Percentiles rank a stretch among this genome's conserved stretches.
Evolutionary conservation across 345 rosid species (phyloP).

Genomic region (Melaleuca quinquenervia): DNA sequence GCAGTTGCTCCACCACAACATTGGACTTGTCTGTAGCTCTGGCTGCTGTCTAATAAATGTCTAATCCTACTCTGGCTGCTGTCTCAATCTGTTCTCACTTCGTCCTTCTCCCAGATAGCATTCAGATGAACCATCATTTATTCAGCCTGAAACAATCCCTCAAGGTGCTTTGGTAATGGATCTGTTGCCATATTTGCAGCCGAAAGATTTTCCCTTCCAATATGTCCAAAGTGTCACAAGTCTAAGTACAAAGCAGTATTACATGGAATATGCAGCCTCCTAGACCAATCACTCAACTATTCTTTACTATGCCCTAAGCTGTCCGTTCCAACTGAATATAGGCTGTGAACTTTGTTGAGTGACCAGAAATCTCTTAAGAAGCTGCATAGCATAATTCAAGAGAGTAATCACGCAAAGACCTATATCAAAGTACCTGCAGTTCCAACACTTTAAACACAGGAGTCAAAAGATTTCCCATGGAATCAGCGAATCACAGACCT

Average conservation of each 20-base stretch:
- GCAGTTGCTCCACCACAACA: not conserved
- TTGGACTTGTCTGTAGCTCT: not conserved
- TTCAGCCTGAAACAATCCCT: not conserved
- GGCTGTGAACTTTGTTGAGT: not conserved
- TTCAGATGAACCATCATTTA: not conserved
- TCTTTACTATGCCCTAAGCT: not conserved
- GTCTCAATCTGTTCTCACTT: not conserved
- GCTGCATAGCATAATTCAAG: not conserved
- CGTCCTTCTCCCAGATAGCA: not conserved
- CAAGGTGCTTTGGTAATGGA: not conserved
- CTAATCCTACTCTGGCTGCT: not conserved
- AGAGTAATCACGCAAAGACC: not conserved
- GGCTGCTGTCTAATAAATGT: too few species aligned
- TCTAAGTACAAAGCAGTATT: not conserved
- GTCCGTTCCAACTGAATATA: not conserved
- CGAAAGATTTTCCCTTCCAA: not conserved
- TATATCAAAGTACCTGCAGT: not conserved
- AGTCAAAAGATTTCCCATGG: not conserved
- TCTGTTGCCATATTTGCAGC: not conserved
- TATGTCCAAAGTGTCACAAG: not conserved
- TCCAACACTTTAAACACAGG: not conserved
- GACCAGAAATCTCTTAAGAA: not conserved
- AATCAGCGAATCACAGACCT: not conserved
- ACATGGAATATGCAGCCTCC: not conserved
- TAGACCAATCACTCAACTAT: not conserved